These are phyloP conservation scores for Epicoccum nigrum DNA, from an alignment of 2,329 filamentous ascomycete species.

Conservation along the genomic window DNA sequence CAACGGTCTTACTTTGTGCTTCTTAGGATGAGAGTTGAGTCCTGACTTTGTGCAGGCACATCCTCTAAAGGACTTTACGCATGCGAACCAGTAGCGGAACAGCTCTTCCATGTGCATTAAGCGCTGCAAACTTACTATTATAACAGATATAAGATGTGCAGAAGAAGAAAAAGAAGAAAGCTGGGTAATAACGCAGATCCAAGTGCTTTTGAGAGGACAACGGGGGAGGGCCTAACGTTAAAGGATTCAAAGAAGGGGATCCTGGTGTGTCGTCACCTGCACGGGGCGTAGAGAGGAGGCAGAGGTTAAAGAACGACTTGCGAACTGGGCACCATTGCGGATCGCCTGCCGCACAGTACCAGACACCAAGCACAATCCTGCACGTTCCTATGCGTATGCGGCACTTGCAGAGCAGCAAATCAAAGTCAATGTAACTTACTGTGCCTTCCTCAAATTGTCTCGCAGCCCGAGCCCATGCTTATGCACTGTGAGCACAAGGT, in stretches of 20 bases:
- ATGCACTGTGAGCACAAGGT: slow-evolving; percentile 44
- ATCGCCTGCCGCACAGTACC: slow-evolving; percentile 40
- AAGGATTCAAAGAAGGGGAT: slow-evolving; percentile 22
- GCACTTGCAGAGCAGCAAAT: slow-evolving; percentile 36
- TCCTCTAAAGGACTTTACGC: no score
- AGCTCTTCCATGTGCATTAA: neutral
- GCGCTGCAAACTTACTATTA: slow-evolving; percentile 6
- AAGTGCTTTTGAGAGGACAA: slow-evolving; percentile 18
- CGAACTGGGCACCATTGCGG: slow-evolving; percentile 40
- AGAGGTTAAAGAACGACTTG: slow-evolving; percentile 31
- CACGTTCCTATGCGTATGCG: slow-evolving; percentile 40
- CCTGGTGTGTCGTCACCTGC: slow-evolving; percentile 36
- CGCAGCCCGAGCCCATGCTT: slow-evolving; percentile 34
- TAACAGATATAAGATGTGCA: neutral
- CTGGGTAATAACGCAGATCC: slow-evolving; percentile 21
- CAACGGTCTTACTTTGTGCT: neutral
- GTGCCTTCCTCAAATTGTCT: slow-evolving; percentile 40
- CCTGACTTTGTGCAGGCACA: no score
- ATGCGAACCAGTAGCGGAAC: neutral
- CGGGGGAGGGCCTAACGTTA: slow-evolving; percentile 15
- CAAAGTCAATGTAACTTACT: slow-evolving; percentile 29
- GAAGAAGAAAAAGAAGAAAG: slow-evolving; percentile 12
- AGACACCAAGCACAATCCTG: slow-evolving; percentile 36
- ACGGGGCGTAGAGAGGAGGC: slow-evolving; percentile 35
- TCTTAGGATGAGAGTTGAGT: neutral